A percentile compares a stretch with the other conserved stretches of the same genome.
phyloP scores from a whole-genome alignment of 225 moss, liverwort and hornwort species.

The Pseudisothecium myosuroides region DNA sequence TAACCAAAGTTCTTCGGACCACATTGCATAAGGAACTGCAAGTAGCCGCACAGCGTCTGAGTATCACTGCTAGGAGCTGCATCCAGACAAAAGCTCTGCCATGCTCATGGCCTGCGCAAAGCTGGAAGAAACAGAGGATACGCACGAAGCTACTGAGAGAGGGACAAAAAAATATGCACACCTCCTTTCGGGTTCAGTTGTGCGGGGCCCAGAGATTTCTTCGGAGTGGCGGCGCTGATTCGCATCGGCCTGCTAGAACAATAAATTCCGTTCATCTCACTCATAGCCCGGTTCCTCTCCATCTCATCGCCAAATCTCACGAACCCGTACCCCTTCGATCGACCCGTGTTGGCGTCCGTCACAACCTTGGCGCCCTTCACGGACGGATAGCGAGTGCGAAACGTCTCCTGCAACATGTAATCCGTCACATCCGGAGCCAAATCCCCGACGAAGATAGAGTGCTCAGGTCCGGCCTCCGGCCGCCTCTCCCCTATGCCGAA shows the following conservation, averaged over 20 bases:
- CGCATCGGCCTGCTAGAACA: conserved; percentile 99
- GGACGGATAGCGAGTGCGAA: conserved; percentile 88
- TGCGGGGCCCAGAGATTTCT: conserved; percentile 63
- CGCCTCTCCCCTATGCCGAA: conserved; percentile 96
- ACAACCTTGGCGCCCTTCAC: conserved; percentile 99
- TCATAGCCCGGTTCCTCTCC: conserved; percentile 99
- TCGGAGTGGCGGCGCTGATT: conserved; percentile 96
- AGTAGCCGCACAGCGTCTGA: conserved; percentile 9
- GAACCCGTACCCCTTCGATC: conserved; percentile 98
- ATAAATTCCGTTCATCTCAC: conserved; percentile 96
- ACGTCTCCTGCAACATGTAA: conserved; percentile 98
- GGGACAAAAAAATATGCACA: neutral
- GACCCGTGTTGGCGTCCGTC: conserved; percentile 93
- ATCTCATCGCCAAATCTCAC: conserved; percentile 98
- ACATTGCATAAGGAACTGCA: conserved; percentile 4
- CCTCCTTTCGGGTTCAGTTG: conserved; percentile 52
- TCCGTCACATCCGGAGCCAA: conserved; percentile 97
- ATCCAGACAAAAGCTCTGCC: conserved; percentile 22
- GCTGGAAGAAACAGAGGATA: neutral
- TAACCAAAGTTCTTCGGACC: conserved; percentile 4
- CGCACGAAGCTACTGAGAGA: neutral
- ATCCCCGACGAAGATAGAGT: conserved; percentile 95
- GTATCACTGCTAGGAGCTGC: neutral
- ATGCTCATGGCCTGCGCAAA: neutral
- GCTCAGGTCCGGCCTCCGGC: conserved; percentile 95